phyloP scores from a whole-genome alignment of 176 grass and related monocot species.

The Tuctoria greenei region DNA sequence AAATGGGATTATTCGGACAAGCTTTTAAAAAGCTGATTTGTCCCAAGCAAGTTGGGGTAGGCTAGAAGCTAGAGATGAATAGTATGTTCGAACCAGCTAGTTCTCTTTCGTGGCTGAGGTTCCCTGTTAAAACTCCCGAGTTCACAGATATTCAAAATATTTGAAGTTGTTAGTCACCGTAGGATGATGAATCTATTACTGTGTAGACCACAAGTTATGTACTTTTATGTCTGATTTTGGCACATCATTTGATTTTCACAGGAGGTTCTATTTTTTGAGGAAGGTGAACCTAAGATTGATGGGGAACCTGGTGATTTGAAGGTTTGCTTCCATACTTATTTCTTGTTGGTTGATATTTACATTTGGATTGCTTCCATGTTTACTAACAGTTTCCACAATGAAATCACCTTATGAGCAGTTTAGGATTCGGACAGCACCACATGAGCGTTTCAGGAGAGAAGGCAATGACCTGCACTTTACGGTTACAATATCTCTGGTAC shows the following conservation, averaged over 20 bases:
- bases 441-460: conserved; percentile 82
- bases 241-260: conserved; percentile 31
- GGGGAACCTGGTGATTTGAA: conserved; percentile 96
- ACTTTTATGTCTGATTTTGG: background rate
- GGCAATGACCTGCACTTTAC: conserved; percentile 85
- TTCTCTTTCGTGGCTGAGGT: background rate
- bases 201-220: background rate
- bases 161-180: background rate
- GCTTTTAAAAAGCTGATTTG: background rate
- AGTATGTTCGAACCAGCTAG: background rate
- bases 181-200: background rate
- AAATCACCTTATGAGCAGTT: conserved; percentile 67
- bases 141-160: background rate
- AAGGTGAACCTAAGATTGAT: conserved; percentile 97
- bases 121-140: background rate
- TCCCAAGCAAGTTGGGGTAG: background rate
- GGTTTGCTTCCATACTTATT: conserved; percentile 39
- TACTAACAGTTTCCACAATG: conserved; percentile 23
- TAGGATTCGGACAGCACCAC: conserved; percentile 78
- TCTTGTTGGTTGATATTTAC: background rate
- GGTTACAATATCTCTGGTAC: conserved; percentile 84
- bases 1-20: conserved; percentile 5
- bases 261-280: conserved; percentile 95
- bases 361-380: background rate
- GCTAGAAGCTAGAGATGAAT: background rate